Percentiles rank a stretch among this genome's conserved stretches.
Evolutionary conservation across 176 grass and related monocot genomes (phyloP).

Genomic region (Oryza glaberrima): DNA sequence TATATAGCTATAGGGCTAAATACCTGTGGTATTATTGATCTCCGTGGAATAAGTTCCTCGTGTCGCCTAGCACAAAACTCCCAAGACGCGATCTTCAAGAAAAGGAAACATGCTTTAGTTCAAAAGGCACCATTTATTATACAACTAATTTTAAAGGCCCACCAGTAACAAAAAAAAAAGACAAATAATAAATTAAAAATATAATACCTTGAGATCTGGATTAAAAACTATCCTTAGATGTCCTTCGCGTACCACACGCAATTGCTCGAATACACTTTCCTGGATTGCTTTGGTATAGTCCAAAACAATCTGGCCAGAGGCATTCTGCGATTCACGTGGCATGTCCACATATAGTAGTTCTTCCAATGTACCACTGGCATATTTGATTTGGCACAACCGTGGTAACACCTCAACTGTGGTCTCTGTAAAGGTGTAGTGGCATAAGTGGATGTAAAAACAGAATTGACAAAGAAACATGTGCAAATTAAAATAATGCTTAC

Average conservation of each 20-base stretch:
- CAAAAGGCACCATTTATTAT: conserved; percentile 8
- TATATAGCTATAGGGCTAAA: not conserved
- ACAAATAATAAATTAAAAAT: conserved; percentile 3
- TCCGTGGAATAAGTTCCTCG: conserved; percentile 97
- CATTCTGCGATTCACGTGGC: conserved; percentile 89
- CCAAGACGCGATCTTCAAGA: conserved; percentile 91
- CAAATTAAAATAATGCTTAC: conserved; percentile 54
- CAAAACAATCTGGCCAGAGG: conserved; percentile 88
- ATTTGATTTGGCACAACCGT: conserved; percentile 96
- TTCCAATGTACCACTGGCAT: conserved; percentile 92
- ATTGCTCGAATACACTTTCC: conserved; percentile 97
- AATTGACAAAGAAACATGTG: not conserved
- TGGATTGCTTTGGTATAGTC: conserved; percentile 97
- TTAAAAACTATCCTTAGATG: conserved; percentile 99
- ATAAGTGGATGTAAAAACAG: conserved; percentile 20
- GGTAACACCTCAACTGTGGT: conserved; percentile 97
- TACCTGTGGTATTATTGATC: conserved; percentile 97
- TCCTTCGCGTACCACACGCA: conserved; percentile 94
- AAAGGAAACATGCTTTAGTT: conserved; percentile 39
- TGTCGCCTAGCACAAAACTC: conserved; percentile 96
- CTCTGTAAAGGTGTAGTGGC: conserved; percentile 54
- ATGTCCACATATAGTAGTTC: conserved; percentile 96
- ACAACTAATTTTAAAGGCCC: not conserved
- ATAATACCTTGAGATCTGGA: conserved; percentile 89
- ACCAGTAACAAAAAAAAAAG: not conserved